Percentiles rank a stretch among this genome's conserved stretches.
Evolutionary conservation across 116 monocot species (phyloP).

Genomic region (Dioscorea cayenensis): DNA sequence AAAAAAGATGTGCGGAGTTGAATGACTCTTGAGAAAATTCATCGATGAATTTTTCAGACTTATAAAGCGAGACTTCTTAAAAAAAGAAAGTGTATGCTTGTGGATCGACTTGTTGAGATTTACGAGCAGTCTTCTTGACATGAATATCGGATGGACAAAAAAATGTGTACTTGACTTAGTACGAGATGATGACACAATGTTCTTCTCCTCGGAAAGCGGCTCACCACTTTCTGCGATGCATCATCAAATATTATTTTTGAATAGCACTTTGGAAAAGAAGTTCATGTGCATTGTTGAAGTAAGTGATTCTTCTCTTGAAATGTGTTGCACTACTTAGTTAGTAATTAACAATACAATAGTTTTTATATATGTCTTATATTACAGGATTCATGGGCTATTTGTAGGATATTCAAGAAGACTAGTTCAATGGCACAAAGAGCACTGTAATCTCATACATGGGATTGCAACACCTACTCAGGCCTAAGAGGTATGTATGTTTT

Average conservation of each 20-base stretch:
- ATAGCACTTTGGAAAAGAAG: conserved; percentile 54
- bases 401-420: too few relatives aligned
- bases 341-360: too few relatives aligned
- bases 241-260: conserved; percentile 57
- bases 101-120: conserved; percentile 69
- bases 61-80: conserved; percentile 41
- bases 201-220: conserved; percentile 28
- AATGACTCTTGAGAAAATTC: conserved; percentile 25
- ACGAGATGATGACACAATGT: conserved; percentile 39
- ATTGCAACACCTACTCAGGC: conserved; percentile 87
- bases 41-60: conserved; percentile 33
- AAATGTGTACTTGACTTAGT: conserved; percentile 59
- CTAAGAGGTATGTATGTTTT: too few relatives aligned
- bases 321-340: background rate
- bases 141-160: conserved; percentile 82
- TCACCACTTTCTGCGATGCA: conserved; percentile 36
- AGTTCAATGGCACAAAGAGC: too few relatives aligned
- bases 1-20: conserved; percentile 23
- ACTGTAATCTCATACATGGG: too few relatives aligned
- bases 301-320: conserved; percentile 11
- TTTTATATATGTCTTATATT: too few relatives aligned
- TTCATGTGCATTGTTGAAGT: conserved; percentile 86
- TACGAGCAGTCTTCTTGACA: conserved; percentile 69
- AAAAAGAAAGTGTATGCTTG: conserved; percentile 76
- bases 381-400: too few relatives aligned